Base-by-base conservation (phyloP, 768 basidiomycete species). In the Suillus cothurnatus region DNA sequence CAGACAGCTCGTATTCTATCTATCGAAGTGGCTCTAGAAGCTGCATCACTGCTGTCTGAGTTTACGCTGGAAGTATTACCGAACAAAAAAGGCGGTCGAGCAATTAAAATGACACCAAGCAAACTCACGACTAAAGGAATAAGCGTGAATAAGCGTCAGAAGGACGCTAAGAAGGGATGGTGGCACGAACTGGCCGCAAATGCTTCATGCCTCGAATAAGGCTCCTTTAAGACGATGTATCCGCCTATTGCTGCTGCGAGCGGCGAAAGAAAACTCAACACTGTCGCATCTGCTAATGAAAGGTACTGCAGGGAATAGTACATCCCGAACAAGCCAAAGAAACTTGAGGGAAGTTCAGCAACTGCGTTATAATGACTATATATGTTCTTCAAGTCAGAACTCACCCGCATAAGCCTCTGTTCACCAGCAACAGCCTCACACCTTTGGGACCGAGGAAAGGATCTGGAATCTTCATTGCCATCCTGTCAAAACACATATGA, bases 61-160 rank as follows among this genome's bases (percentile, higher is more conserved):
- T 56, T 55, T 15, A 32, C 36, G 4, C 36, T 23, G 32, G 53
- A 41, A 34, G 66, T 58, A 62, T 66, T 63, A 4, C 89, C 90
- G 69, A 97, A 96, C 8, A 97, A 69, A 61, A 88, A 86, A 1
- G 82, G 78, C 0, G 95, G 95, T 41, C 92, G 82, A 14, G 94
- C 92, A 59, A 97, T 93, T 9, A 95, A 80, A 17, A 95, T 74
- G 11, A 94, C 93, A 0, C 94, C 95, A 11, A 84, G 50, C 38
- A 96, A 81, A 74, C 92, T 90, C 56, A 84, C 81, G 9, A 90
- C 86, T 85, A 70, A 7, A 23, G 53, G 26, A 59, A 47, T 61
- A 15, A 52, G 6, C 5, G 49, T 17, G 26, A 36, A 28, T 36
- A 17, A 26, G 11, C 12, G 17, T 12, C 57, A 21, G 26, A 9